Evolutionary conservation across 2,329 filamentous ascomycete genomes (phyloP), one percentile per base, ranked within the genome.

Genomic region (Colletotrichum lindemuthianum): DNA sequence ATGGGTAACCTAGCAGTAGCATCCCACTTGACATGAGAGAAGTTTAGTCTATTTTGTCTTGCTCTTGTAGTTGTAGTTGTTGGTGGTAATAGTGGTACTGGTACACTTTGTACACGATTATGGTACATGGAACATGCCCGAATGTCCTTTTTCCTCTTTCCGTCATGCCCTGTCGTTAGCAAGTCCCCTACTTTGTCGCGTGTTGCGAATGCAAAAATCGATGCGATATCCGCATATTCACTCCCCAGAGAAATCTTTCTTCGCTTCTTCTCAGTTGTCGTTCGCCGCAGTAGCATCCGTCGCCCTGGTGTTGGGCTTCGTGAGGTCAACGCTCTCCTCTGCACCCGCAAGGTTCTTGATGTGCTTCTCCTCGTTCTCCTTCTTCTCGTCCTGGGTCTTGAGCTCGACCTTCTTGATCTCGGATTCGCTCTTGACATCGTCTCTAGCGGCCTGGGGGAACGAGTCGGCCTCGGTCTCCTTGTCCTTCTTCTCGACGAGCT

Each of bases 211-310:
- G 24, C 24, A 24, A 24, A 24, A 24, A 24, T 1, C 24, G 24
- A 24, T 24, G 24, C 24, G 5, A 24, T 4, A 5, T 24, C 24
- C 24, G 24, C 24, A 24, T 4, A 24, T 5, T 24, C 24, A 24
- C 24, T 55, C 13, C 16, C 32, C 39, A 34, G 36, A 16, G n/a
- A 33, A n/a, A 10, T 48, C 44, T 45, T 36, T 37, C 37, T 47
- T 43, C 8, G 5, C 36, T 4, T 33, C 48, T n/a, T n/a, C 33
- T 48, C 48, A 59, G 40, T 60, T 65, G n/a, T 68, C 60, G 69
- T 77, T 77, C 24, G 74, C 75, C 15, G 63, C 68, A 1, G 76
- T 77, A 37, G 75, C 75, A 50, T 77, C 76, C 12, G 69, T 67
- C 1, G 72, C 72, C 56, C 68, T 66, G 63, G 67, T 72, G 3